These are phyloP conservation scores for Pseudognaphalium luteoalbum DNA, from an alignment of 129 eudicot genomes.

Conservation along the genomic window DNA sequence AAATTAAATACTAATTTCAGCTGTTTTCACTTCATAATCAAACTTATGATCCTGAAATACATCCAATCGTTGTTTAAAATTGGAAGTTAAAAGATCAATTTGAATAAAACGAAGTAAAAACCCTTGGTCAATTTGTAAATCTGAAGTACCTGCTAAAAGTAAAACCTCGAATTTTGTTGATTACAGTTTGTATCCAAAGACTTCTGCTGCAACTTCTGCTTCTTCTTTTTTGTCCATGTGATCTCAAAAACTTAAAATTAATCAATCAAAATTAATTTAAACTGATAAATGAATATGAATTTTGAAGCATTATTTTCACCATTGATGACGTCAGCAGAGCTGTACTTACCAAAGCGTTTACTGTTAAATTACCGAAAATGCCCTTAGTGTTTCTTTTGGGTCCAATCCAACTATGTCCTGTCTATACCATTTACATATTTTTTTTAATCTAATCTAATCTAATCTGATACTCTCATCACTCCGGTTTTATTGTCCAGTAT, in stretches of 20 bases:
- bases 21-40: conserved; percentile 35
- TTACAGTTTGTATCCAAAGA: background rate
- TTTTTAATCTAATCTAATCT: too few relatives aligned
- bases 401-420: conserved; percentile 16
- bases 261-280: background rate
- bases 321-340: conserved; percentile 39
- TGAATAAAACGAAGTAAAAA: background rate
- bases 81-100: background rate
- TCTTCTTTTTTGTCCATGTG: conserved; percentile 40
- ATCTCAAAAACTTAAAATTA: conserved; percentile 33
- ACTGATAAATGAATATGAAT: background rate
- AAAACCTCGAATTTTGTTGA: background rate
- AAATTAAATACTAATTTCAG: conserved; percentile 26
- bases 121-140: conserved; percentile 14
- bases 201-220: conserved; percentile 22
- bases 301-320: conserved; percentile 29
- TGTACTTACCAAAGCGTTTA: conserved; percentile 28
- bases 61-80: background rate
- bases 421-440: too few relatives aligned
- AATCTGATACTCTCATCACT: too few relatives aligned
- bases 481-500: too few relatives aligned
- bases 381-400: conserved; percentile 15
- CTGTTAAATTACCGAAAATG: conserved; percentile 24
- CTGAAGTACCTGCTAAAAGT: conserved; percentile 29
- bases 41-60: conserved; percentile 32